These are phyloP conservation scores for Fusarium sp. DNA, from an alignment of 2,329 filamentous ascomycete genomes.

Conservation along the genomic window DNA sequence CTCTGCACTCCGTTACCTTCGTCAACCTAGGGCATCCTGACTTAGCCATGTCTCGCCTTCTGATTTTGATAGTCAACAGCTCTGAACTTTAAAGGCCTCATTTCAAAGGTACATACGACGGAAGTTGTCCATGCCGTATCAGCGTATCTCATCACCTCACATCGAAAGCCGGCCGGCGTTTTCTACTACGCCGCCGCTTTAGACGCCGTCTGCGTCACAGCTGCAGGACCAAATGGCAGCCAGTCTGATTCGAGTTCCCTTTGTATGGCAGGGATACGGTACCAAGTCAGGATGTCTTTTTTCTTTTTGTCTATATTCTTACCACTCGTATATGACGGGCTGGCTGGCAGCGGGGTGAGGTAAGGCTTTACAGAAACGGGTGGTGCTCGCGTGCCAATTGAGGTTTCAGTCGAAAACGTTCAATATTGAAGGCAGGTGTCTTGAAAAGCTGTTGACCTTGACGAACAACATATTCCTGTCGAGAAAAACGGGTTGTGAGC, in stretches of 20 bases:
- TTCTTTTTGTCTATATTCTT: slow-evolving; percentile 9
- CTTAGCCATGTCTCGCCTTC: slow-evolving; percentile 20
- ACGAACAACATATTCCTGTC: not conserved
- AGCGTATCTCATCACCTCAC: not conserved
- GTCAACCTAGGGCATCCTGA: slow-evolving; percentile 7
- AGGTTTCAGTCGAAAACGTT: slow-evolving; percentile 7
- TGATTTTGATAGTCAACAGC: slow-evolving; percentile 27
- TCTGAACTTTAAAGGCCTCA: slow-evolving; percentile 32
- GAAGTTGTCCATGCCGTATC: slow-evolving; percentile 27
- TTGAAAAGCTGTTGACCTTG: not conserved
- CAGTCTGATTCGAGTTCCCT: slow-evolving; percentile 17
- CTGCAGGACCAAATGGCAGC: slow-evolving; percentile 23
- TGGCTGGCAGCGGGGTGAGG: not conserved
- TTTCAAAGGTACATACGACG: slow-evolving; percentile 34
- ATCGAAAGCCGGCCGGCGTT: slow-evolving; percentile 9
- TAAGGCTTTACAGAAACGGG: slow-evolving; percentile 16
- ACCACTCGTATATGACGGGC: not conserved
- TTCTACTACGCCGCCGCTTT: slow-evolving; percentile 29
- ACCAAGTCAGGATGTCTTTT: not conserved
- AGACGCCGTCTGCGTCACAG: slow-evolving; percentile 33
- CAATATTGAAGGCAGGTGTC: not conserved
- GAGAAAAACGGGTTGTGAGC: not conserved
- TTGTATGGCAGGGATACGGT: slow-evolving; percentile 26
- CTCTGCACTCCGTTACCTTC: slow-evolving; percentile 15
- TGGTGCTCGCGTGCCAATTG: slow-evolving; percentile 37